Evolutionary conservation across 2,329 filamentous ascomycete species (phyloP).

Genomic region (Ophiocordyceps camponoti-floridani): DNA sequence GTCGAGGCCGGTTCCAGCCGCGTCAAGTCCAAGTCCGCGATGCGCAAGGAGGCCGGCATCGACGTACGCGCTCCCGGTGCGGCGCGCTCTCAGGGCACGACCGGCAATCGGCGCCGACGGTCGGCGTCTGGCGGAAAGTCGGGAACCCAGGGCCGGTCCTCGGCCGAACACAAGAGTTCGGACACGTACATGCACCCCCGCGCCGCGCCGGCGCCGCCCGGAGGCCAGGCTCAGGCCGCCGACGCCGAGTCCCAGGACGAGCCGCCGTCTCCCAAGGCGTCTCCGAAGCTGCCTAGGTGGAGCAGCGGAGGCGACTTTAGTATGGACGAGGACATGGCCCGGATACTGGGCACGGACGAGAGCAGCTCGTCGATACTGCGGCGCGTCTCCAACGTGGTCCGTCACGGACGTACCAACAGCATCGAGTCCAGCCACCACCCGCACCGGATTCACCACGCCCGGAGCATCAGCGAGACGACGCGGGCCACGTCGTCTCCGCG

Average conservation of each 20-base stretch:
- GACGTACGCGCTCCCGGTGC: not conserved
- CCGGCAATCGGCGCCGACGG: not conserved
- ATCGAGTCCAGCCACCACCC: conserved; percentile 34
- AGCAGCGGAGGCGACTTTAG: conserved; percentile 76
- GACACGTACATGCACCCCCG: conserved; percentile 42
- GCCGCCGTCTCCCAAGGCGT: conserved; percentile 27
- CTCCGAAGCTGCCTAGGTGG: conserved; percentile 53
- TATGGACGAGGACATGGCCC: conserved; percentile 88
- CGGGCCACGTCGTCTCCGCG: conserved; percentile 44
- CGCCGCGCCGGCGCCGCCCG: conserved; percentile 34
- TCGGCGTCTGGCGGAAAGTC: conserved; percentile 10
- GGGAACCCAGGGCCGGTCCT: conserved; percentile 6
- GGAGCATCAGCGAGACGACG: conserved; percentile 52
- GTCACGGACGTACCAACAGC: conserved; percentile 80
- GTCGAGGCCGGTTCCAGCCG: conserved; percentile 21
- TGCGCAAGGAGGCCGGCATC: conserved; percentile 42
- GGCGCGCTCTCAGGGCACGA: not conserved
- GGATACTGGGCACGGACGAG: conserved; percentile 67
- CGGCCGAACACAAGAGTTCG: conserved; percentile 9
- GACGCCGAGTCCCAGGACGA: conserved; percentile 30
- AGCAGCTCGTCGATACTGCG: conserved; percentile 64
- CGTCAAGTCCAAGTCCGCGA: conserved; percentile 28
- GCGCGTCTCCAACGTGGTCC: conserved; percentile 81
- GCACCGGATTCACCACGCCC: conserved; percentile 30
- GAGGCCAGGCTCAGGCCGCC: conserved; percentile 13